These are phyloP conservation scores for Samsoniella hepiali DNA, from an alignment of 2,329 filamentous ascomycete species.

Conservation along the genomic window DNA sequence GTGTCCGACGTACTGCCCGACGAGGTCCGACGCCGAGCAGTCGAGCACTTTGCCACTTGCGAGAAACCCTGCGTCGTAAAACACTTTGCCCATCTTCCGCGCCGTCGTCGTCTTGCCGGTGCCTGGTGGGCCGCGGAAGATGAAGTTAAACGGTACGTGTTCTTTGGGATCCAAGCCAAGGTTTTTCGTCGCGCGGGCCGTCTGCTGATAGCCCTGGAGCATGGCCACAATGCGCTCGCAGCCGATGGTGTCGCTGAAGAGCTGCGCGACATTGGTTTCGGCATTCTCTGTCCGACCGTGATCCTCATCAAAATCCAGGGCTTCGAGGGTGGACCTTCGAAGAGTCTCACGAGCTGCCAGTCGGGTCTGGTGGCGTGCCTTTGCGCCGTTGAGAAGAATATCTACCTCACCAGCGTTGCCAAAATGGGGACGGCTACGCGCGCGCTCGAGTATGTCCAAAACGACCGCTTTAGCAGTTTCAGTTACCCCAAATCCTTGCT, in stretches of 20 bases:
- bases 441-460: slow-evolving; percentile 57
- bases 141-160: slow-evolving; percentile 62
- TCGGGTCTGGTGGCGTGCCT: slow-evolving; percentile 36
- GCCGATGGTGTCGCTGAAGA: slow-evolving; percentile 60
- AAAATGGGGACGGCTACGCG: slow-evolving; percentile 65
- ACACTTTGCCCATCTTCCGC: slow-evolving; percentile 70
- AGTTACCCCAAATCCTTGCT: slow-evolving; percentile 52
- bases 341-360: slow-evolving; percentile 24
- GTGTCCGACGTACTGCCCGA: slow-evolving; percentile 67
- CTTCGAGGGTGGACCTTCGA: slow-evolving; percentile 65
- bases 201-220: slow-evolving; percentile 54
- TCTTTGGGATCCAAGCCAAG: slow-evolving; percentile 29
- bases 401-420: slow-evolving; percentile 74
- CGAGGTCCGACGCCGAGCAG: slow-evolving; percentile 64
- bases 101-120: slow-evolving; percentile 74
- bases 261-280: slow-evolving; percentile 42
- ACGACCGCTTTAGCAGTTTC: slow-evolving; percentile 50
- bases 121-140: slow-evolving; percentile 64
- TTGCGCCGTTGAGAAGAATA: slow-evolving; percentile 58
- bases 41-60: slow-evolving; percentile 58
- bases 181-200: slow-evolving; percentile 29
- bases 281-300: slow-evolving; percentile 43
- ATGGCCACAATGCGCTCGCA: slow-evolving; percentile 51
- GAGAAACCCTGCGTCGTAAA: slow-evolving; percentile 71
- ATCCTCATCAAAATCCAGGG: slow-evolving; percentile 69